Evolutionary conservation across 129 eudicot genomes (phyloP), one percentile per base, ranked within the genome.

Genomic region (Centrapalus pauciflorus): DNA sequence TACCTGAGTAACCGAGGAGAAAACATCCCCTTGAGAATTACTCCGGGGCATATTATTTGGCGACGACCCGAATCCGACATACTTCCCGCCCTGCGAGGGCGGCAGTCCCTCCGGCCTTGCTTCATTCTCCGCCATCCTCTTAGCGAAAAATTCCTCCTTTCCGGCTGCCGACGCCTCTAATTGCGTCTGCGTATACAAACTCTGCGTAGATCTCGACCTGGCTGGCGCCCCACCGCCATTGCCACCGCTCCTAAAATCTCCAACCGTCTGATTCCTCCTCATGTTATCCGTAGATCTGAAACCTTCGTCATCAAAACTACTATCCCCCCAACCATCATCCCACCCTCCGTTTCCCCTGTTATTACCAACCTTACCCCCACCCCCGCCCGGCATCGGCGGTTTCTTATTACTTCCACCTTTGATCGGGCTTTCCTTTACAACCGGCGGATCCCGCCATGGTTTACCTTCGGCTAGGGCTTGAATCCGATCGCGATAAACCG

Each of bases 81-180:
- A 90, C 75, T 90, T 90, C 70, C 97, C 97, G 7, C 97, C 97
- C 28, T 87, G 89, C 0, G 93, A 84, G 0, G 95, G 97, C 10
- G 87, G 97, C 60, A 90, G 41, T 17, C 95, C 95, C 65, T 87
- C 95, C 0, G 95, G 95, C 66, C 78, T 41, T 0, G 85, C 50
- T 57, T 82, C 71, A 45, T 90, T 90, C 79, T 90, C 95, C 61
- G 76, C 80, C 77, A 87, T 75, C 82, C 61, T 90, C 81, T 82
- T 84, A 0, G 92, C 95, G 45, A 90, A 90, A 67, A 82, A 90
- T 4, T 59, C 72, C 68, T 80, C 97, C 55, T 90, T 90, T 37
- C 81, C 79, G 2, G 90, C 87, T 0, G 97, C 92, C 9, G 97
- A 90, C 0, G 83, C 89, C 82, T 77, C 84, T 67, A 69, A 65